These are phyloP conservation scores for Salvia rosmarinus DNA, from an alignment of 257 asterid genomes.

Conservation along the genomic window DNA sequence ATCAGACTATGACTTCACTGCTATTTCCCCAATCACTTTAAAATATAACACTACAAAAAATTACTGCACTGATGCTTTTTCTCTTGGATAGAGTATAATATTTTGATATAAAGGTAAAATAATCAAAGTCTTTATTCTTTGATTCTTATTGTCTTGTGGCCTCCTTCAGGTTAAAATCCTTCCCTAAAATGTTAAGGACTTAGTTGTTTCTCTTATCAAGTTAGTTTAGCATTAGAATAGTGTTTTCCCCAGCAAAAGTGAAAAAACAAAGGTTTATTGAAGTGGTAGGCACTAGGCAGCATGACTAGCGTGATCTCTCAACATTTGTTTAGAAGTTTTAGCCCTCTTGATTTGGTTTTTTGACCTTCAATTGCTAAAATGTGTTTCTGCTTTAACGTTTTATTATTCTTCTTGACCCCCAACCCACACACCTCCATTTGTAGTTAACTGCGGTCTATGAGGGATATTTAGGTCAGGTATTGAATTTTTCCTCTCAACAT, in stretches of 20 bases:
- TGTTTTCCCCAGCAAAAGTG: neutral
- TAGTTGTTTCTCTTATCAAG: neutral
- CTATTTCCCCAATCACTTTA: neutral
- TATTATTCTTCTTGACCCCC: too few relatives aligned
- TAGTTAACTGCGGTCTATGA: too few relatives aligned
- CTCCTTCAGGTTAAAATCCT: neutral
- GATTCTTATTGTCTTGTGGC: conserved; percentile 1
- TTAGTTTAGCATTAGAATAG: neutral
- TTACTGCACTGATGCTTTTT: neutral
- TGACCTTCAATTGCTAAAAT: too few relatives aligned
- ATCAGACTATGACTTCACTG: too few relatives aligned
- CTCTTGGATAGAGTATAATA: neutral
- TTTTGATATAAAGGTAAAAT: neutral
- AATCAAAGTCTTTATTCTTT: conserved; percentile 4
- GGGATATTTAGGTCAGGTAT: neutral
- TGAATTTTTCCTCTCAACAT: neutral
- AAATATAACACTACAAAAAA: neutral
- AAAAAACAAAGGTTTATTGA: neutral
- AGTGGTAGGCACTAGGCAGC: neutral
- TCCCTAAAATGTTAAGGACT: neutral
- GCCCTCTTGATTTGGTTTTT: too few relatives aligned
- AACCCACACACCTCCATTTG: too few relatives aligned
- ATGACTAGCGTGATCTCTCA: too few relatives aligned
- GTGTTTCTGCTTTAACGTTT: too few relatives aligned
- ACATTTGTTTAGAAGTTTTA: too few relatives aligned